phyloP scores from a whole-genome alignment of 2,329 filamentous ascomycete species.

The Dothideomycetes sp. region DNA sequence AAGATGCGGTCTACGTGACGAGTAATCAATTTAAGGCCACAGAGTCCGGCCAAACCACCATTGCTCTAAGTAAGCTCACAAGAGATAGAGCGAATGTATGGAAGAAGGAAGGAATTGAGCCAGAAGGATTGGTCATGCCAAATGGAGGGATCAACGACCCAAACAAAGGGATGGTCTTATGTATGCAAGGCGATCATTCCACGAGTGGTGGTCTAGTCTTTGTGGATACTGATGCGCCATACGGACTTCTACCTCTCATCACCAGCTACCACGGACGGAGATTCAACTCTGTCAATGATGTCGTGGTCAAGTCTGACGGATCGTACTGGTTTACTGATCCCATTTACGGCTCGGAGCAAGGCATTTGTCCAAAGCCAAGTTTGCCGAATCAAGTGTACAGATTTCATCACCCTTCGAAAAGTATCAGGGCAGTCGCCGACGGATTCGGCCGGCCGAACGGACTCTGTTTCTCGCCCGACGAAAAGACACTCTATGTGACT shows the following conservation, averaged over 20 bases:
- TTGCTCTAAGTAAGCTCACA: slow-evolving; percentile 22
- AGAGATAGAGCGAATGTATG: slow-evolving; percentile 12
- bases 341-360: slow-evolving; percentile 33
- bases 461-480: slow-evolving; percentile 45
- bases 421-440: slow-evolving; percentile 46
- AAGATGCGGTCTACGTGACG: slow-evolving; percentile 35
- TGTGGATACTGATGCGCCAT: slow-evolving; percentile 17
- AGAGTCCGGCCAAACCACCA: slow-evolving; percentile 14
- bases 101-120: slow-evolving; percentile 24
- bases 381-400: slow-evolving; percentile 51
- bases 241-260: slow-evolving; percentile 32
- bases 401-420: slow-evolving; percentile 41
- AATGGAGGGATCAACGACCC: slow-evolving; percentile 43
- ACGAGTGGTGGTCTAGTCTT: slow-evolving; percentile 19
- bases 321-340: slow-evolving; percentile 25
- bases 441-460: slow-evolving; percentile 48
- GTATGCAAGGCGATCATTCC: slow-evolving; percentile 23
- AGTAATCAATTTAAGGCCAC: slow-evolving; percentile 26
- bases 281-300: slow-evolving; percentile 54
- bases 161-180: slow-evolving; percentile 25
- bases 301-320: slow-evolving; percentile 41
- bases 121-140: slow-evolving; percentile 31
- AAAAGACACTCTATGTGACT: slow-evolving; percentile 42
- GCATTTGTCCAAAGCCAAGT: slow-evolving; percentile 44
- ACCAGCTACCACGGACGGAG: slow-evolving; percentile 52